Evolutionary conservation across 306 rosid species (phyloP).

Genomic region (Inga oerstediana): DNA sequence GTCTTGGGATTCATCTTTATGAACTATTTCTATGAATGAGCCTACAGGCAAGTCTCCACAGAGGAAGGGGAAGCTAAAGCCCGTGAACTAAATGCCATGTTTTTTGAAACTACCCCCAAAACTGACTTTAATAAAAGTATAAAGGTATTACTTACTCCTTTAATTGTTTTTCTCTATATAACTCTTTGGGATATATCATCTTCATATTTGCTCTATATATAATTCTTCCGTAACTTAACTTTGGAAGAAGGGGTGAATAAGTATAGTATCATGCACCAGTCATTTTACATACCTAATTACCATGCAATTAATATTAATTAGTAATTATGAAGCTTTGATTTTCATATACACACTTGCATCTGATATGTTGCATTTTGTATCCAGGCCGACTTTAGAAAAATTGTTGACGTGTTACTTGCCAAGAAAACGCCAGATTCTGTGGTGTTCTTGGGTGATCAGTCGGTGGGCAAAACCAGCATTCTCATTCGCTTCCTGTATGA

Average conservation of each 20-base stretch:
- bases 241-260: neutral
- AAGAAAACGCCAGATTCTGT: no score
- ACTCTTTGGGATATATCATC: neutral
- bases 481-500: no score
- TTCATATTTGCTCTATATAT: neutral
- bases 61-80: conserved; percentile 59
- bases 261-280: neutral
- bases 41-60: conserved; percentile 51
- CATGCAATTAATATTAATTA: no score
- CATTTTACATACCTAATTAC: neutral
- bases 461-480: no score
- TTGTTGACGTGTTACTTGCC: no score
- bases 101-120: conserved; percentile 51
- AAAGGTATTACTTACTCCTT: conserved; percentile 33
- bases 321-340: no score
- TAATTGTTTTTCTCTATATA: neutral
- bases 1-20: neutral
- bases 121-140: conserved; percentile 39
- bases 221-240: conserved; percentile 27
- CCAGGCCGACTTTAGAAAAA: no score
- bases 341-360: no score
- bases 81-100: conserved; percentile 48
- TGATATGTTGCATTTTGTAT: no score
- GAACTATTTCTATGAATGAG: conserved; percentile 13
- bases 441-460: no score